Percentiles rank a stretch among this genome's conserved stretches.
Evolutionary conservation across 495 filamentous ascomycete species (phyloP).

Genomic region (Physcia stellaris): DNA sequence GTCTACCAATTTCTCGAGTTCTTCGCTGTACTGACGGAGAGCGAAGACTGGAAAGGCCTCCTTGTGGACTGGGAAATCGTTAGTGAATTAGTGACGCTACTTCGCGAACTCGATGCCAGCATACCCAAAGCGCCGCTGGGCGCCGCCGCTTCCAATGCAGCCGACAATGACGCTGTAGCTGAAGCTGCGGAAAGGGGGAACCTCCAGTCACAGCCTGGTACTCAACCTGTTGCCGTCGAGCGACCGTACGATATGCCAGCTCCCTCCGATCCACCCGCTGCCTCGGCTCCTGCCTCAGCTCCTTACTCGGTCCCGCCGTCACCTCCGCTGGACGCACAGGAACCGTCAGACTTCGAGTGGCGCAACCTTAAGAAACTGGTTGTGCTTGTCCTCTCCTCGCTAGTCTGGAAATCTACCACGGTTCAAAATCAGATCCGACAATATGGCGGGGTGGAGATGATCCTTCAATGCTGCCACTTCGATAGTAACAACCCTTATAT

Average conservation of each 20-base stretch:
- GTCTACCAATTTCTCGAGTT: constrained; percentile 89
- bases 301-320: constrained; percentile 33
- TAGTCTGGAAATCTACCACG: constrained; percentile 63
- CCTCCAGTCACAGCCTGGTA: constrained; percentile 8
- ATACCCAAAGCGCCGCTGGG: constrained; percentile 62
- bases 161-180: constrained; percentile 14
- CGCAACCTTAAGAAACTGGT: constrained; percentile 84
- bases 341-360: constrained; percentile 85
- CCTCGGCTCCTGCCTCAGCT: constrained; percentile 27
- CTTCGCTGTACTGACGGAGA: constrained; percentile 80
- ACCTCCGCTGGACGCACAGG: constrained; percentile 54
- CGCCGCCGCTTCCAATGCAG: constrained; percentile 16
- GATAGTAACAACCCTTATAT: constrained; percentile 85
- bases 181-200: constrained; percentile 16
- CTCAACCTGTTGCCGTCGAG: constrained; percentile 36
- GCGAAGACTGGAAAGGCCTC: constrained; percentile 49
- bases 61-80: constrained; percentile 80
- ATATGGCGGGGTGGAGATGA: constrained; percentile 65
- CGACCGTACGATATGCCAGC: constrained; percentile 36
- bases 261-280: constrained; percentile 14
- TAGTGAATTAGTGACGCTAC: constrained; percentile 68
- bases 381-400: constrained; percentile 69
- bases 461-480: constrained; percentile 75
- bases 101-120: constrained; percentile 73
- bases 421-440: constrained; percentile 78